Evolutionary conservation across 306 rosid genomes (phyloP).

Genomic region (Lupinus albus): DNA sequence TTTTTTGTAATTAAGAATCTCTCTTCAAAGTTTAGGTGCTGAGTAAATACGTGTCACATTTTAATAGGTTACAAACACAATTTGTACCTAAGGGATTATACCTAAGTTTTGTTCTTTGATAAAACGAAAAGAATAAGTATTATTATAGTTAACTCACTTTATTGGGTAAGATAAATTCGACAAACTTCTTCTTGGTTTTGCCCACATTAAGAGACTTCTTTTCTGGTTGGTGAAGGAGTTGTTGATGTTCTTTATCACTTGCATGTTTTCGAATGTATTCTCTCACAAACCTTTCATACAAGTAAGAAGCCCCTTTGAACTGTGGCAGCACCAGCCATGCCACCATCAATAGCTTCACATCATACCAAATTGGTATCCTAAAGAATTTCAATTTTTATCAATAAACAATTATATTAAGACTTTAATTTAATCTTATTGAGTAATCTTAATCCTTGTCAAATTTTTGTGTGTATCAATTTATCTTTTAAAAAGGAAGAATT

Average conservation of each 20-base stretch:
- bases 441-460: too few species aligned
- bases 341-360: slow-evolving; percentile 74
- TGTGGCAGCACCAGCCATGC: slow-evolving; percentile 92
- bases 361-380: slow-evolving; percentile 92
- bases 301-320: slow-evolving; percentile 85
- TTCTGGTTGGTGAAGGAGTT: background rate
- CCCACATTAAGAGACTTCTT: slow-evolving; percentile 37
- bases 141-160: slow-evolving; percentile 46
- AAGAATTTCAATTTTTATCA: background rate
- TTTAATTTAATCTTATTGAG: too few species aligned
- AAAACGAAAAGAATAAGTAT: background rate
- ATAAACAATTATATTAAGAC: too few species aligned
- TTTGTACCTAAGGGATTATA: too few species aligned
- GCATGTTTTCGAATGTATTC: slow-evolving; percentile 53
- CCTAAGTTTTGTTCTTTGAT: too few species aligned
- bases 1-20: too few species aligned
- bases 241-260: slow-evolving; percentile 27
- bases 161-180: slow-evolving; percentile 59
- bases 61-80: too few species aligned
- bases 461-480: too few species aligned
- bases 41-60: too few species aligned
- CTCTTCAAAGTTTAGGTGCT: too few species aligned
- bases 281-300: slow-evolving; percentile 79
- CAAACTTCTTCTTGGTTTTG: slow-evolving; percentile 59
- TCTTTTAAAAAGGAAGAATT: too few species aligned